Evolutionary conservation across 306 rosid species (phyloP), one percentile per base, ranked within the genome.

Genomic region (Comarum palustre): DNA sequence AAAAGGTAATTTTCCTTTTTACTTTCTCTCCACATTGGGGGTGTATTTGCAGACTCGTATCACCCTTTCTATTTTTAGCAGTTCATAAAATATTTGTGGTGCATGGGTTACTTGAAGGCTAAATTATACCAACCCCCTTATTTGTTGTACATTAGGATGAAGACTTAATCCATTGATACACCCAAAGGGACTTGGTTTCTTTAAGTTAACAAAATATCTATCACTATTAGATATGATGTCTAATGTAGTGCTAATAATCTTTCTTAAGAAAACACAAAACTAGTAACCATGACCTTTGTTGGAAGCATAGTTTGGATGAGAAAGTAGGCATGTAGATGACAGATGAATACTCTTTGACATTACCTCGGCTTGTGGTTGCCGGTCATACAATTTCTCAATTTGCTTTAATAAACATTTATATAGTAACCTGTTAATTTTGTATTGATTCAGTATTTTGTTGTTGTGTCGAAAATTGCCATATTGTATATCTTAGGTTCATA

Each of bases 1-100:
- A 92, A 75, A 87, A 92, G 99, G 99, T 92, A 87, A 72, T 67
- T 48, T 66, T 66, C 61, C 22, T 74, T 73, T 63, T 54, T 48
- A 16, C 66, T 63, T 71, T 69, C 16, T 47, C 22, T 22, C 36
- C 32, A 7, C 57, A 24, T 76, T 14, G 42, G 31, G 65, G 60
- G 74, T 61, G 46, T 62, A 6, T 31, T 69, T 52, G 63, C 17
- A 22, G 10, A 12, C 27, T 78, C 50, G 29, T 45, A 6, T 24
- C 15, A 24, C 4, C 51, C 46, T 16, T 34, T 64, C 48, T 36
- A 3, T 22, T 58, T 55, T 20, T 68, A 42, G 25, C 20, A 67
- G 20, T 34, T 20, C 32, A 50, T 69, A 17, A 32, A 22, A 41
- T 52, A 55, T 4, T 9, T 66, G 39, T 54, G 42, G 17, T 42